Base-by-base conservation (phyloP, 768 basidiomycete species). In the Neoboletus brunneissimus region DNA sequence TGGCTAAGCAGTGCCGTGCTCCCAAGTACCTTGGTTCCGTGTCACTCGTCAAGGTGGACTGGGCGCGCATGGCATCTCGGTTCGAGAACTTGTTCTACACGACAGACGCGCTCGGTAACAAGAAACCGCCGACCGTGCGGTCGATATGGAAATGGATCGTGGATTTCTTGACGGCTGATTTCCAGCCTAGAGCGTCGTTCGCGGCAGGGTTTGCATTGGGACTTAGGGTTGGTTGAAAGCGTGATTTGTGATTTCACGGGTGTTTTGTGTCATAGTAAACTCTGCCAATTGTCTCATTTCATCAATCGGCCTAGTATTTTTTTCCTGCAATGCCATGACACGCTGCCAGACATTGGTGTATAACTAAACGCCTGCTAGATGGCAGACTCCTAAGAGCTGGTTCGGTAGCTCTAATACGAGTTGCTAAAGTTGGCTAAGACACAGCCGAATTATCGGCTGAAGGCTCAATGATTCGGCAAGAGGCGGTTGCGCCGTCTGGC, bases 141-240 rank as follows among this genome's bases (percentile, higher is more conserved):
- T 81, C 85, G 3, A 65, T 89, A 25, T 91, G 88, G 82, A 78
- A 67, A 38, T 85, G 86, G 81, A 61, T 86, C 23, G 70, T 89
- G 23, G 77, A 91, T 71, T 97, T 98, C 75, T 73, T 98, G 70
- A 91, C 89, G 0, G 90, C 94, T 8, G 92, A 97, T 68, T 95
- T 98, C 73, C 95, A 94, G 66, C 89, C 87, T 43, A 76, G 94
- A 58, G 94, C 94, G 2, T 87, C 89, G 15, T 97, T 97, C 73
- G 64, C 94, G 34, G 92, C 86, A 5, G 95, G 95, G 10, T 78
- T 97, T 55, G 80, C 77, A 1, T 75, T 98, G 29, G 95, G 95
- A 11, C 63, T 98, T 48, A 79, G 94, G 49, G 70, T 97, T 20
- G 94, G 94, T 51, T 96, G 71, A 77, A 38, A 18, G 47, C 8